These are phyloP conservation scores for Aspergillus pseudoterreus DNA, from an alignment of 2,329 filamentous ascomycete genomes.

Conservation along the genomic window DNA sequence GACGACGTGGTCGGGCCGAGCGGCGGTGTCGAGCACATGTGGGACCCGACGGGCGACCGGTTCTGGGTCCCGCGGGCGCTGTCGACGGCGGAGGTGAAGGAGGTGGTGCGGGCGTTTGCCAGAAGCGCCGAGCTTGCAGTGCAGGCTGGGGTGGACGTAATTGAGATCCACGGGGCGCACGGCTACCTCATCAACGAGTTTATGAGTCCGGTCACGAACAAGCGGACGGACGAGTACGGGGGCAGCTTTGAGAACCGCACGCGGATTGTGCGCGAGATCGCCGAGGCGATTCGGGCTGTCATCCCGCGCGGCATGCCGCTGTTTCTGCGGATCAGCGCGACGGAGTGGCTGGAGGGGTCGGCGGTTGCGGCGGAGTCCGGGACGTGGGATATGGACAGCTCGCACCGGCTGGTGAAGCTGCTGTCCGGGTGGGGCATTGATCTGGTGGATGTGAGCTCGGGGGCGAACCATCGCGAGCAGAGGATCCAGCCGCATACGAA, in stretches of 20 bases:
- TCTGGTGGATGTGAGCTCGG: constrained; percentile 45
- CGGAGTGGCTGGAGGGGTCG: constrained; percentile 65
- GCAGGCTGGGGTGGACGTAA: constrained; percentile 68
- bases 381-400: constrained; percentile 40
- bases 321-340: constrained; percentile 66
- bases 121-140: constrained; percentile 58
- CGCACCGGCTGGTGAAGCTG: constrained; percentile 37
- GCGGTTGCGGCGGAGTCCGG: constrained; percentile 17
- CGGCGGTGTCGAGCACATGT: constrained; percentile 50
- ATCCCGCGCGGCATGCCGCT: constrained; percentile 67
- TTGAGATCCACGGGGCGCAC: constrained; percentile 76
- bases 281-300: constrained; percentile 55
- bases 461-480: constrained; percentile 44
- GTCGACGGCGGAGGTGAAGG: constrained; percentile 62
- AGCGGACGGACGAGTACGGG: constrained; percentile 56
- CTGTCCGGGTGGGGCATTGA: constrained; percentile 42
- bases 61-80: constrained; percentile 64
- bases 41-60: constrained; percentile 57
- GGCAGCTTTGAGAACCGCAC: constrained; percentile 59
- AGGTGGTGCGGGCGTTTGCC: constrained; percentile 59
- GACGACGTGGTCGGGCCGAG: constrained; percentile 43
- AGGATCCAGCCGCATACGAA: constrained; percentile 44
- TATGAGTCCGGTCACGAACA: constrained; percentile 65
- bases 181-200: constrained; percentile 72
- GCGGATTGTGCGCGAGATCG: constrained; percentile 63